Evolutionary conservation across 1,139 yeast species (phyloP).

Genomic region (Zygosaccharomyces pseudobailii): DNA sequence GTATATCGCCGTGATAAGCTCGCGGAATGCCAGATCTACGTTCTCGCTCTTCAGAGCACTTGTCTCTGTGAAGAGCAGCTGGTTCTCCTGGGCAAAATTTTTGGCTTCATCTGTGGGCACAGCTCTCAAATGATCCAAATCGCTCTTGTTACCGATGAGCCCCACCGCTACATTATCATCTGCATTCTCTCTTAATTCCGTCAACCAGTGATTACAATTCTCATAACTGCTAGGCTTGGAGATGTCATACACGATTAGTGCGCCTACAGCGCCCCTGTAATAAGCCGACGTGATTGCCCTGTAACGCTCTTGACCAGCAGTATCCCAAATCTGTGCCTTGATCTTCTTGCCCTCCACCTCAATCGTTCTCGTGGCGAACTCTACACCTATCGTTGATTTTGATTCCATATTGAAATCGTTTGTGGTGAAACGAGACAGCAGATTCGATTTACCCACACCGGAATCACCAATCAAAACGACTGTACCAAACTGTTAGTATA

Average conservation of each 20-base stretch:
- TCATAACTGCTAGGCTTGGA: constrained; percentile 91
- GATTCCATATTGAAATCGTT: constrained; percentile 94
- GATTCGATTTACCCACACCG: constrained; percentile 95
- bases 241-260: constrained; percentile 91
- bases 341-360: constrained; percentile 93
- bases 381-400: constrained; percentile 95
- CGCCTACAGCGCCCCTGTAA: constrained; percentile 98
- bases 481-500: constrained; percentile 17
- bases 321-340: constrained; percentile 98
- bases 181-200: constrained; percentile 93
- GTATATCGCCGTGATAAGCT: constrained; percentile 84
- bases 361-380: constrained; percentile 93
- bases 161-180: constrained; percentile 96
- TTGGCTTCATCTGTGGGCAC: constrained; percentile 98
- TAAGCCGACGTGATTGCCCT: constrained; percentile 97
- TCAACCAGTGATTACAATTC: constrained; percentile 90
- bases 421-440: constrained; percentile 87
- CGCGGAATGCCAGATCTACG: constrained; percentile 92
- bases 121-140: constrained; percentile 90
- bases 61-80: constrained; percentile 91
- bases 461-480: constrained; percentile 96
- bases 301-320: constrained; percentile 98
- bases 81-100: constrained; percentile 91
- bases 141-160: constrained; percentile 94
- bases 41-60: constrained; percentile 92